A percentile compares a stretch with the other conserved stretches of the same genome.
Evolutionary conservation across 225 moss, liverwort and hornwort species (phyloP).

Genomic region (Polytrichum commune): DNA sequence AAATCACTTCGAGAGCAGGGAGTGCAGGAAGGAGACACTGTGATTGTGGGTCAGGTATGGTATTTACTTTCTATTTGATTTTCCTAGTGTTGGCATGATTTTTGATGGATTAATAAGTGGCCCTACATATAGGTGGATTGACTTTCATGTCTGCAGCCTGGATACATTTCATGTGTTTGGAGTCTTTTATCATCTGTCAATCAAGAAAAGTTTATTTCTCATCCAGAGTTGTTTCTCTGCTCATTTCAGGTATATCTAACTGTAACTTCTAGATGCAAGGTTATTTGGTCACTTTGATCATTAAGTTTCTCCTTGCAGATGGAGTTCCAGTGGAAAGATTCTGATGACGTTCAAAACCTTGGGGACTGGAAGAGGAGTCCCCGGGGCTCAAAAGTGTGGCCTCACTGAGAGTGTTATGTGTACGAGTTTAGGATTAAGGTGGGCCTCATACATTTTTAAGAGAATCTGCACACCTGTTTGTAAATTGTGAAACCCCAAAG

Average conservation of each 20-base stretch:
- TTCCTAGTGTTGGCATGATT: background rate
- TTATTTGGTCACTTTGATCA: background rate
- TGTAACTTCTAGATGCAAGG: no score
- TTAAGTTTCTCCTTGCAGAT: constrained; percentile 47
- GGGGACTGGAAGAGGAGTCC: constrained; percentile 88
- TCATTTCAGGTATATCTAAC: no score
- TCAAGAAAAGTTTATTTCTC: no score
- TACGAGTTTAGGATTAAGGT: no score
- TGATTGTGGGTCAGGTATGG: constrained; percentile 87
- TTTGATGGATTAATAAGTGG: background rate
- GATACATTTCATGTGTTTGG: background rate
- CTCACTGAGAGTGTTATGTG: constrained; percentile 43
- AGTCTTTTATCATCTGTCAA: no score
- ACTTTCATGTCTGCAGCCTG: background rate
- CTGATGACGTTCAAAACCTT: constrained; percentile 77
- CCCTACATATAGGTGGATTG: background rate
- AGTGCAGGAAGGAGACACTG: constrained; percentile 85
- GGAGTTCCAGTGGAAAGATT: constrained; percentile 93
- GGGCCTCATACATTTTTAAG: no score
- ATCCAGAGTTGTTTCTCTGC: no score
- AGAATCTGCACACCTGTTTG: no score
- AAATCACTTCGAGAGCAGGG: constrained; percentile 74
- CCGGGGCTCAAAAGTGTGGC: constrained; percentile 95
- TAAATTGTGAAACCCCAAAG: no score
- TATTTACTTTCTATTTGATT: background rate